Evolutionary conservation across 2,329 filamentous ascomycete genomes (phyloP).

Genomic region (Fusarium sp.): DNA sequence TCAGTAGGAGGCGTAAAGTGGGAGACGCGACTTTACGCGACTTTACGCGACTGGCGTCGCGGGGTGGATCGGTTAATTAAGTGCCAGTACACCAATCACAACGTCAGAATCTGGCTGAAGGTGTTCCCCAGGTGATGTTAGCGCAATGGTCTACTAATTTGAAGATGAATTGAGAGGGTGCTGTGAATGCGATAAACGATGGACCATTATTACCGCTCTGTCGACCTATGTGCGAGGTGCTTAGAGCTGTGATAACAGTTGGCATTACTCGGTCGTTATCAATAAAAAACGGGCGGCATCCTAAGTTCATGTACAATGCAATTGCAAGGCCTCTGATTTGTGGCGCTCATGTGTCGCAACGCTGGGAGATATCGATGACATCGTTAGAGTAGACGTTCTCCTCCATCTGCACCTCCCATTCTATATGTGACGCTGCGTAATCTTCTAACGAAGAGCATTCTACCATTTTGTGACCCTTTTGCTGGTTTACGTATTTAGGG

Average conservation of each 20-base stretch:
- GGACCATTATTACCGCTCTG: background rate
- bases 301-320: no score
- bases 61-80: slow-evolving; percentile 47
- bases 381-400: background rate
- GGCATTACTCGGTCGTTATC: background rate
- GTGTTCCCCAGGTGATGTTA: slow-evolving; percentile 24
- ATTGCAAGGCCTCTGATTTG: background rate
- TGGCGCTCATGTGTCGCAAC: background rate
- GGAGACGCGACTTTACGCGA: slow-evolving; percentile 56
- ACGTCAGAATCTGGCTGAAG: background rate
- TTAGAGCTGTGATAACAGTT: background rate
- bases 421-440: background rate
- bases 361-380: slow-evolving; percentile 1
- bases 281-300: background rate
- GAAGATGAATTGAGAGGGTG: background rate
- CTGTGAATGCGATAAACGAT: background rate
- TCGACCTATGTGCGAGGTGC: background rate
- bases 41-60: slow-evolving; percentile 50
- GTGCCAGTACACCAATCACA: slow-evolving; percentile 32
- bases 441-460: background rate
- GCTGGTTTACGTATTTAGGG: background rate
- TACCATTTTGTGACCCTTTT: background rate
- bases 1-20: slow-evolving; percentile 32
- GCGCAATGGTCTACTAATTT: background rate
- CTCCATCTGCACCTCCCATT: background rate